Conservation (phyloP, 331 rosid species). For the Stylosanthes scabra region DNA sequence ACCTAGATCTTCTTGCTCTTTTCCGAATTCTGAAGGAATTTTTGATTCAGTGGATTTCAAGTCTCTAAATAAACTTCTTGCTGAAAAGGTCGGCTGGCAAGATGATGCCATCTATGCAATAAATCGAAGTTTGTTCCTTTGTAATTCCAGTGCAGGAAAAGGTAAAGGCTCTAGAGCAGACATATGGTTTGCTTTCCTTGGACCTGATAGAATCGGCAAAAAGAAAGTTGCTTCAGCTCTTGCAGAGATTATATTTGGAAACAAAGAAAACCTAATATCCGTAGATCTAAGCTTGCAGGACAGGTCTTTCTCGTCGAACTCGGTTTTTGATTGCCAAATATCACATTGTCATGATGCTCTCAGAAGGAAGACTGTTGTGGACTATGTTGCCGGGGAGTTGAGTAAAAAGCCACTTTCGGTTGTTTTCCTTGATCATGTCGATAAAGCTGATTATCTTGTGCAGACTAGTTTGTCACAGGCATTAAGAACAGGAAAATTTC, state of each 20-base stretch:
- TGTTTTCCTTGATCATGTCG: conserved; percentile 73
- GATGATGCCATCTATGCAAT: conserved; percentile 66
- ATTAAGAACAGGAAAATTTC: conserved; percentile 74
- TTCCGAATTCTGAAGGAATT: conserved; percentile 46
- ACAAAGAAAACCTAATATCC: conserved; percentile 62
- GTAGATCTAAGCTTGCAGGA: conserved; percentile 65
- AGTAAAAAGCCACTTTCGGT: conserved; percentile 72
- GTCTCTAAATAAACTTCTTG: conserved; percentile 56
- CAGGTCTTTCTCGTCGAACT: conserved; percentile 47
- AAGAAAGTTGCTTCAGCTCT: conserved; percentile 74
- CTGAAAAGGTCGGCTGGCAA: conserved; percentile 80
- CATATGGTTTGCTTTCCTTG: conserved; percentile 83
- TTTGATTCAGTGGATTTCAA: conserved; percentile 69
- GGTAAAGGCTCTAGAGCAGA: conserved; percentile 62
- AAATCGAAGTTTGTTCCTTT: conserved; percentile 53
- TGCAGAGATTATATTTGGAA: conserved; percentile 64
- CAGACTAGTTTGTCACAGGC: conserved; percentile 77
- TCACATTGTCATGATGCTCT: conserved; percentile 53
- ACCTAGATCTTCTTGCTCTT: conserved; percentile 48
- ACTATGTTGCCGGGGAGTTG: conserved; percentile 78
- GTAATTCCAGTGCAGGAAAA: conserved; percentile 59
- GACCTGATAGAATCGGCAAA: conserved; percentile 87
- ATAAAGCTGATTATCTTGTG: conserved; percentile 74
- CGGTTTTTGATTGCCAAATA: conserved; percentile 53
- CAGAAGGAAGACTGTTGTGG: conserved; percentile 71